Percentiles rank a stretch among this genome's conserved stretches.
Evolutionary conservation across 805 yeast genomes (phyloP).

Genomic region (Kazachstania bromeliacearum): DNA sequence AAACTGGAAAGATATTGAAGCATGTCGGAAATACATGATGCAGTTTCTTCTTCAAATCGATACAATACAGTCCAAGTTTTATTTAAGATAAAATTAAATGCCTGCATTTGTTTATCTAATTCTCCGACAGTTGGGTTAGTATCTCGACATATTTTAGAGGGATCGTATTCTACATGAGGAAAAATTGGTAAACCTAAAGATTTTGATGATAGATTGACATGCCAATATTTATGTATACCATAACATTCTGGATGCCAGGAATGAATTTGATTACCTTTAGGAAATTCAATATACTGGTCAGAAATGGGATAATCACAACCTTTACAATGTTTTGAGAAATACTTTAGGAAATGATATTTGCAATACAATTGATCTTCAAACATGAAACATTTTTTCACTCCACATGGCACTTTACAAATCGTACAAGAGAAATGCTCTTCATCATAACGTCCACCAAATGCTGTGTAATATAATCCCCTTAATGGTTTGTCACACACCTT

Average conservation of each 20-base stretch:
- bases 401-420: conserved; percentile 77
- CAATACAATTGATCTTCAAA: conserved; percentile 77
- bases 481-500: conserved; percentile 75
- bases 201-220: conserved; percentile 62
- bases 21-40: conserved; percentile 86
- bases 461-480: conserved; percentile 89
- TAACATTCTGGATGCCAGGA: conserved; percentile 99
- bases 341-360: conserved; percentile 82
- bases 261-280: conserved; percentile 81
- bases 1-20: conserved; percentile 71
- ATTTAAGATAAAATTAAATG: conserved; percentile 48
- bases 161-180: conserved; percentile 21
- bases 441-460: conserved; percentile 84
- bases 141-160: conserved; percentile 20
- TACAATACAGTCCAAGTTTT: conserved; percentile 82
- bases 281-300: conserved; percentile 88
- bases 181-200: conserved; percentile 39
- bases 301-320: conserved; percentile 88
- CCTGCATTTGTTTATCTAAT: conserved; percentile 49
- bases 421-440: conserved; percentile 92
- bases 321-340: conserved; percentile 81
- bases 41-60: conserved; percentile 83
- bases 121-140: conserved; percentile 37
- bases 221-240: conserved; percentile 96
- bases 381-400: conserved; percentile 86